Evolutionary conservation across 2,329 filamentous ascomycete species (phyloP), one percentile per base, ranked within the genome.

Genomic region (Albifimbria verrucaria): DNA sequence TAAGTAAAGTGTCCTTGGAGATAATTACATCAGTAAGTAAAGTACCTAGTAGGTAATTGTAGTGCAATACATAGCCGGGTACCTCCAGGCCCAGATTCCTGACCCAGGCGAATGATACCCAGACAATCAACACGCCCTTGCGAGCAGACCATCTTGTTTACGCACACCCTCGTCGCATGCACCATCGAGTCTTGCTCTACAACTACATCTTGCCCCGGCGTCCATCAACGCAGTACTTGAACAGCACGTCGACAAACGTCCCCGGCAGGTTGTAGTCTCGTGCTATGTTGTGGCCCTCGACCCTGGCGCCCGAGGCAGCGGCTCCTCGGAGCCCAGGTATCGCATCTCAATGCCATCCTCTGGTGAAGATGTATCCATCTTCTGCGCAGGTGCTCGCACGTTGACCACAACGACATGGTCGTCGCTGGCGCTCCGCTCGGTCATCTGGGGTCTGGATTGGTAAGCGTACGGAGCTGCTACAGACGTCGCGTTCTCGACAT

Each of bases 401-500:
- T 39, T 39, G 32, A 39, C 18, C 5, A 39, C 32, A 5, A 39
- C 32, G 11, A n/a, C 11, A n/a, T n/a, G 15, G 12, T 39, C 32
- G 6, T 39, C 32, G 12, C 32, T 39, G 12, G 18, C 18, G 32
- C 32, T 39, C 32, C 12, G 32, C 32, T 12, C 15, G 12, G 15
- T 12, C 12, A 39, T 12, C 4, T 12, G 18, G 5, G 32, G 32
- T 15, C 32, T 39, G 15, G 32, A 39, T 39, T n/a, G 32, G 11
- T 39, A 39, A 15, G 12, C 32, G 11, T 39, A 39, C 32, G 32
- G 18, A 17, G 32, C 6, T 7, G 50, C 32, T 20, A 52, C 53
- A 7, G 28, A 25, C 23, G 51, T n/a, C 53, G 48, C 54, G 26
- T 61, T 59, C 52, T 69, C 60, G 5, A 69, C 66, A 39, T 83